A percentile compares a stretch with the other conserved stretches of the same genome.
These are phyloP conservation scores for Metschnikowia borealis DNA, from an alignment of 805 yeast genomes.

Conservation along the genomic window DNA sequence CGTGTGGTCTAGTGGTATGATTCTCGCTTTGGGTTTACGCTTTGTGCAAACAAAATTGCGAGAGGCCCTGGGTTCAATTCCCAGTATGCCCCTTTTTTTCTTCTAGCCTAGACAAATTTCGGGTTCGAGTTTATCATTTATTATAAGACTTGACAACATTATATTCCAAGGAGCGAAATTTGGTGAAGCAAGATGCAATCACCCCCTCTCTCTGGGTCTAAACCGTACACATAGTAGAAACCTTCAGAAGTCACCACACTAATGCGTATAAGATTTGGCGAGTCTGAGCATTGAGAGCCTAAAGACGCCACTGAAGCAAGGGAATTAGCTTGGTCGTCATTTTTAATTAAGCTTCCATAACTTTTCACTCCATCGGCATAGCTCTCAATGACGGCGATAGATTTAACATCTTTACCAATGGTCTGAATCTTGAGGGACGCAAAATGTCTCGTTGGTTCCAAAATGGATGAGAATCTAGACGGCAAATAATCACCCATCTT, in stretches of 20 bases:
- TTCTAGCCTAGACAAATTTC: not conserved
- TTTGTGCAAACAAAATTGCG: constrained; percentile 5
- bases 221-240: constrained; percentile 69
- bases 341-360: constrained; percentile 16
- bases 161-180: constrained; percentile 45
- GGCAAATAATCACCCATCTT: constrained; percentile 88
- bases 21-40: constrained; percentile 19
- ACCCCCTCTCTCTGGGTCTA: constrained; percentile 88
- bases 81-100: constrained; percentile 16
- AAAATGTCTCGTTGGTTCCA: constrained; percentile 89
- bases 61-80: constrained; percentile 20
- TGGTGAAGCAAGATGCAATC: constrained; percentile 81
- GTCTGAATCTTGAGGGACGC: constrained; percentile 71
- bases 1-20: constrained; percentile 23
- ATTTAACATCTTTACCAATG: constrained; percentile 36
- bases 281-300: constrained; percentile 11
- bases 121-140: no score
- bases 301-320: constrained; percentile 5
- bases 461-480: constrained; percentile 68
- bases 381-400: constrained; percentile 44
- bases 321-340: constrained; percentile 8
- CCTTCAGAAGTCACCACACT: constrained; percentile 82
- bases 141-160: not conserved
- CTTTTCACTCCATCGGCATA: constrained; percentile 32
- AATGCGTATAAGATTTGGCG: constrained; percentile 40